A percentile compares a stretch with the other conserved stretches of the same genome.
These are phyloP conservation scores for Trichomonas gallinae DNA, from an alignment of 208 protist genomes.

Conservation along the genomic window DNA sequence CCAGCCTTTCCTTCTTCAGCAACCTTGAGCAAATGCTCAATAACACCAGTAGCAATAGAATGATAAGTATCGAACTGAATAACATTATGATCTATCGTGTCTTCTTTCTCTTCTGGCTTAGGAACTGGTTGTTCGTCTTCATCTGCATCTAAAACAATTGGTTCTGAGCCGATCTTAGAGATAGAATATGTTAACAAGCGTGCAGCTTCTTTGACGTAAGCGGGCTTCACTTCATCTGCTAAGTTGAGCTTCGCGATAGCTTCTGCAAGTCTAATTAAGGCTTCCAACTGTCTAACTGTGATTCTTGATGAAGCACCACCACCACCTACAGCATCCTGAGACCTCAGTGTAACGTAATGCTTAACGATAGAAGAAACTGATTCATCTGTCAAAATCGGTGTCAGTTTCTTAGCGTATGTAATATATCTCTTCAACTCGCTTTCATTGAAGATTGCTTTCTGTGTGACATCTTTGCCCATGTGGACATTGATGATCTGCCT, in stretches of 20 bases:
- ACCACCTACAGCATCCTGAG: conserved; percentile 59
- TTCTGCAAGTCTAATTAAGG: conserved; percentile 92
- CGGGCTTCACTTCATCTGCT: conserved; percentile 57
- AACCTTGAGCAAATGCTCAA: not conserved
- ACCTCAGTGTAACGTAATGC: conserved; percentile 70
- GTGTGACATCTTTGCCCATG: not conserved
- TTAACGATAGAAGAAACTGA: conserved; percentile 47
- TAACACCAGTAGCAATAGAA: not conserved
- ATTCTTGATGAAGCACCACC: conserved; percentile 69
- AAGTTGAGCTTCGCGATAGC: conserved; percentile 81
- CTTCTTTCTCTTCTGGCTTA: not conserved
- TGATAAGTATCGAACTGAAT: not conserved
- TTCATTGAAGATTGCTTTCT: conserved; percentile 41
- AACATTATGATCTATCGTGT: not conserved
- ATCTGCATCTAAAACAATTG: not conserved
- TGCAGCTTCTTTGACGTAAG: conserved; percentile 62
- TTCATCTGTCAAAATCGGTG: conserved; percentile 45
- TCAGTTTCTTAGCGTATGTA: conserved; percentile 37
- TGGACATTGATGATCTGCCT: conserved; percentile 62
- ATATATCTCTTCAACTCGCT: conserved; percentile 64
- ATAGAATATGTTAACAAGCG: conserved; percentile 55
- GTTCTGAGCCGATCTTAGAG: conserved; percentile 48
- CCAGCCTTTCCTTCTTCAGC: not conserved
- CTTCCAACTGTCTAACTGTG: conserved; percentile 97
- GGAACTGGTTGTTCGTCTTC: not conserved